A percentile compares a stretch with the other conserved stretches of the same genome.
phyloP scores from a whole-genome alignment of 805 yeast species.

The Candida vaughaniae region DNA sequence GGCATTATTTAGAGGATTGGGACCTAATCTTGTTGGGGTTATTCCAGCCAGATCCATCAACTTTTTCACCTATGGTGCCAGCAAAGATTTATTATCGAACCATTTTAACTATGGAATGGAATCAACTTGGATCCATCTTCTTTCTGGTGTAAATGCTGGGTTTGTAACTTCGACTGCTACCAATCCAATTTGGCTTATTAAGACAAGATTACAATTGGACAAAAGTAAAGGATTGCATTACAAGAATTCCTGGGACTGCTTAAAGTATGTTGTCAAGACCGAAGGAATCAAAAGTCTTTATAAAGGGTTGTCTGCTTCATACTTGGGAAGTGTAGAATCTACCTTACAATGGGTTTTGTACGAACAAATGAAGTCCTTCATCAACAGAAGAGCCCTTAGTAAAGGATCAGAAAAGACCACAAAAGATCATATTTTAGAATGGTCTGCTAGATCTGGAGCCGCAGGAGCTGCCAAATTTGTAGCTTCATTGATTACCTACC shows the following conservation, averaged over 20 bases:
- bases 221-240: slow-evolving; percentile 66
- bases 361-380: slow-evolving; percentile 84
- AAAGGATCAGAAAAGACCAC: slow-evolving; percentile 38
- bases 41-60: slow-evolving; percentile 97
- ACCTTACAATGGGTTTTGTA: slow-evolving; percentile 95
- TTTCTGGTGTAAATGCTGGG: slow-evolving; percentile 90
- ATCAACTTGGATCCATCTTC: slow-evolving; percentile 78
- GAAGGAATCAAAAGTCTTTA: slow-evolving; percentile 86
- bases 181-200: slow-evolving; percentile 96
- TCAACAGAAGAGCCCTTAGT: slow-evolving; percentile 49
- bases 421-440: slow-evolving; percentile 69
- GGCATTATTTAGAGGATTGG: slow-evolving; percentile 90
- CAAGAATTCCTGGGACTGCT: slow-evolving; percentile 83
- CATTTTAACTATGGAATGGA: slow-evolving; percentile 73
- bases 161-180: slow-evolving; percentile 93
- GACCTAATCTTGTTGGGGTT: slow-evolving; percentile 96
- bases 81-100: slow-evolving; percentile 71
- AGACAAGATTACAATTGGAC: slow-evolving; percentile 91
- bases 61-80: slow-evolving; percentile 94
- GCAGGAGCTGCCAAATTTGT: slow-evolving; percentile 95
- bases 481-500: slow-evolving; percentile 91
- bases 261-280: slow-evolving; percentile 59
- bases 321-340: slow-evolving; percentile 88
- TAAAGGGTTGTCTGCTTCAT: slow-evolving; percentile 91
- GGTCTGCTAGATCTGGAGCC: slow-evolving; percentile 96